A percentile compares a stretch with the other conserved stretches of the same genome.
Conservation (phyloP, 768 basidiomycete genomes). For the Macrolepiota dolichaula region DNA sequence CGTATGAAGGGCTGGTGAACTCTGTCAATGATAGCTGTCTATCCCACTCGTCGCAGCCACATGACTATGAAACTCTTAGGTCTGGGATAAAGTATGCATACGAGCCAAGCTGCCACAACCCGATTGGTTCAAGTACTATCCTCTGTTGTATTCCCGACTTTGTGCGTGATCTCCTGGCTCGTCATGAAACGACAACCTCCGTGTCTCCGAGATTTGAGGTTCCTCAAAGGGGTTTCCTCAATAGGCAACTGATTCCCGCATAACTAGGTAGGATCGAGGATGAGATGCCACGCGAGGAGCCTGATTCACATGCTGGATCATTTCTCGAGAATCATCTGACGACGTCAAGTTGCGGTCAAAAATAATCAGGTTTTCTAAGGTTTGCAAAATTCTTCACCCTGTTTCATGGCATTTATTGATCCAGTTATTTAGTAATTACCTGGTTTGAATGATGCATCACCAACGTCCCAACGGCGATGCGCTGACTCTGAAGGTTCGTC, state of each 20-base stretch:
- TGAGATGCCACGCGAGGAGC: background rate
- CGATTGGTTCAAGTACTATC: background rate
- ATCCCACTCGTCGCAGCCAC: background rate
- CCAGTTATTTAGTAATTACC: background rate
- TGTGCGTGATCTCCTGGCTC: background rate
- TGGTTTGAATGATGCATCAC: background rate
- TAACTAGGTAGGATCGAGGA: background rate
- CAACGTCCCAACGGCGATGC: background rate
- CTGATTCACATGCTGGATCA: background rate
- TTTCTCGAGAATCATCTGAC: background rate
- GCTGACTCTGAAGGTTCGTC: background rate
- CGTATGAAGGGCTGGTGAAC: background rate
- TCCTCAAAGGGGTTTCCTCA: background rate
- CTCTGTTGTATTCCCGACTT: no score
- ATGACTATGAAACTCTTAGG: background rate
- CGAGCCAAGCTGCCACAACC: background rate
- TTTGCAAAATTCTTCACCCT: background rate
- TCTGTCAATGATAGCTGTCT: background rate
- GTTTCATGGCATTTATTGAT: background rate
- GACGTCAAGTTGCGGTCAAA: no score
- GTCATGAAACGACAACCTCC: background rate
- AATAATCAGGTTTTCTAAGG: background rate
- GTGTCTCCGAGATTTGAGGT: background rate
- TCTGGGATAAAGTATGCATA: background rate
- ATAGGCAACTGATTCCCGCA: background rate